phyloP scores from a whole-genome alignment of 768 basidiomycete genomes.

The Gelatoporia subvermispora region DNA sequence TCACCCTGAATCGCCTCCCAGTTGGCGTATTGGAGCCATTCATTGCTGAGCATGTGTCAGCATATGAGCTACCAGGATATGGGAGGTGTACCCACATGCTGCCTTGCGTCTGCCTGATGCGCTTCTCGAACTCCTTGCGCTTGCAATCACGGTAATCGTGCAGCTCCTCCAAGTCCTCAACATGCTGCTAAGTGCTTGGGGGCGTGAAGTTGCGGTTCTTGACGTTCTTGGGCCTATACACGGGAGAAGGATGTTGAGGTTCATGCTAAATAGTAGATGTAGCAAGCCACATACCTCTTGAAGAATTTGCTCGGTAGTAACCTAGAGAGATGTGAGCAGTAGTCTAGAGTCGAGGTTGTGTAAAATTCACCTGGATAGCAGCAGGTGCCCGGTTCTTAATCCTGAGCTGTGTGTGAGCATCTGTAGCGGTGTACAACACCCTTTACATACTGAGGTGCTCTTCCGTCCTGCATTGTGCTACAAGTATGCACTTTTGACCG shows the following conservation, averaged over 20 bases:
- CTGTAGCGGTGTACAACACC: neutral
- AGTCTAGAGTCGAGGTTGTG: neutral
- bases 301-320: conserved; percentile 96
- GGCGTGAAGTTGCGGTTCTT: conserved; percentile 87
- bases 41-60: conserved; percentile 48
- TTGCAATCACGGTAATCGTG: conserved; percentile 90
- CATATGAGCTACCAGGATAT: neutral
- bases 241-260: conserved; percentile 1
- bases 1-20: conserved; percentile 97
- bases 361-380: conserved; percentile 69
- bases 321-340: conserved; percentile 43
- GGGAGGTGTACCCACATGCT: conserved; percentile 56
- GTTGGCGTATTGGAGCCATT: conserved; percentile 83
- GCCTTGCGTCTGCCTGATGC: conserved; percentile 72
- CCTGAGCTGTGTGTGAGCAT: conserved; percentile 28
- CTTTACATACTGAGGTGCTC: conserved; percentile 60
- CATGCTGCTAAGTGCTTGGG: conserved; percentile 93
- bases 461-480: conserved; percentile 67
- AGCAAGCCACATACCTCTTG: conserved; percentile 73
- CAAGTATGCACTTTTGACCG: too few relatives aligned
- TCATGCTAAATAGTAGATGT: neutral
- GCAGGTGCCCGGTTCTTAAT: conserved; percentile 97
- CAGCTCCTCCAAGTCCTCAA: conserved; percentile 91
- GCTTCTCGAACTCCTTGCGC: conserved; percentile 91
- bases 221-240: conserved; percentile 90